Base-by-base conservation (phyloP, 2,329 filamentous ascomycete species). In the Xylaria sp. region DNA sequence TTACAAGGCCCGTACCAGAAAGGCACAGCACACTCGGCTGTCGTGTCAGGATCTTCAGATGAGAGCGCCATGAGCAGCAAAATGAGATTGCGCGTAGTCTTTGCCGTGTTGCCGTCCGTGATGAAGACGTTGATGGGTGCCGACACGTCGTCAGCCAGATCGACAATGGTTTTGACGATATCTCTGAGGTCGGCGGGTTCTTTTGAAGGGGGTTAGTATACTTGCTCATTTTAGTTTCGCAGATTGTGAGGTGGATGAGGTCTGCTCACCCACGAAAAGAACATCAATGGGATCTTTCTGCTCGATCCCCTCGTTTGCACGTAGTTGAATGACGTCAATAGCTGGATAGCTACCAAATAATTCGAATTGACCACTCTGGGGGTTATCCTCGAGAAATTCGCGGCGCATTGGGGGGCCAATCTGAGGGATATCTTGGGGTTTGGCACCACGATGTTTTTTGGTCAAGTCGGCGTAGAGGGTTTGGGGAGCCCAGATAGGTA, bases 1-100 rank as follows among this genome's bases (percentile, higher is more conserved):
- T 41, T 43, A 57, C 55, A 69, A 23, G 54, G 28, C 1, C 23
- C 15, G 39, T 69, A 66, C 63, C 67, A 69, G 36, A 66, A 63
- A 33, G 36, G 31, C 10, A 64, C 55, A 2, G 63, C 63, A 43
- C 67, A 69, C 23, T 69, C 67, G 9, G 63, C 67, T 18, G 67
- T 66, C 3, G 41, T 25, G 3, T 56, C 46, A 0, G 59, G 36
- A 12, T 69, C 49, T 3, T 49, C 33, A 12, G 62, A 62, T 6
- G 46, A 62, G 20, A 63, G 36, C 4, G 67, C 63, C 49, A 69
- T 56, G 6, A 69, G 55, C 10, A 69, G 58, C 15, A 69, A 23
- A 6, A 69, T 56, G 18, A 69, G 51, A 25, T 66, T 58, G 12
- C 54, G 65, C 25, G 48, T 7, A 23, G 41, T 56, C 18, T 36